Conservation (phyloP, 345 rosid species). For the Eucalyptus albens region DNA sequence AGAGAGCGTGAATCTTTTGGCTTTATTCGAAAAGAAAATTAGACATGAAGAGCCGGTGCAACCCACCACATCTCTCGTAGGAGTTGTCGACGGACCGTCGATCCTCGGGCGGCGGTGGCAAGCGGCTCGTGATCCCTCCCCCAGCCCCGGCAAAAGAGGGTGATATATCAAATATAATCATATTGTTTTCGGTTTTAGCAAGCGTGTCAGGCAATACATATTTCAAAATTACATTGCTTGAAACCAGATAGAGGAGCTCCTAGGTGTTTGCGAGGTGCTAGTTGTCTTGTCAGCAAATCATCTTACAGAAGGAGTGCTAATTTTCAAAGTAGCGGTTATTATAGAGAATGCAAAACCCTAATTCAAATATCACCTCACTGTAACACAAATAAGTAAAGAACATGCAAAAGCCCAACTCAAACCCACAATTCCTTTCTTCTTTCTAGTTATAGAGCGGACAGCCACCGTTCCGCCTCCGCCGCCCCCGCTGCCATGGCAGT, state of each 20-base stretch:
- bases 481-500: too few species aligned
- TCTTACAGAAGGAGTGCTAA: neutral
- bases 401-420: neutral
- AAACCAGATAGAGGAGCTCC: neutral
- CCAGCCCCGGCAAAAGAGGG: neutral
- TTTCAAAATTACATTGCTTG: neutral
- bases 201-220: neutral
- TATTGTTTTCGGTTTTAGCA: neutral
- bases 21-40: neutral
- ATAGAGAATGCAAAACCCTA: neutral
- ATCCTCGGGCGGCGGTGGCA: neutral
- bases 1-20: neutral
- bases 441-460: neutral
- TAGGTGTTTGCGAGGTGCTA: neutral
- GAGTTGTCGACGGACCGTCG: neutral
- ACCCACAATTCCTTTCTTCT: neutral
- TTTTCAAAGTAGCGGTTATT: neutral
- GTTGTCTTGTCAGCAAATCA: neutral
- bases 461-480: neutral
- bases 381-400: neutral
- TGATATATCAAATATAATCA: neutral
- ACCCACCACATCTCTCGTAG: neutral
- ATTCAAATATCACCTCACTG: neutral
- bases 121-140: neutral
- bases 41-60: neutral